phyloP scores from a whole-genome alignment of 441 rosid genomes.

The Daphne laureola region DNA sequence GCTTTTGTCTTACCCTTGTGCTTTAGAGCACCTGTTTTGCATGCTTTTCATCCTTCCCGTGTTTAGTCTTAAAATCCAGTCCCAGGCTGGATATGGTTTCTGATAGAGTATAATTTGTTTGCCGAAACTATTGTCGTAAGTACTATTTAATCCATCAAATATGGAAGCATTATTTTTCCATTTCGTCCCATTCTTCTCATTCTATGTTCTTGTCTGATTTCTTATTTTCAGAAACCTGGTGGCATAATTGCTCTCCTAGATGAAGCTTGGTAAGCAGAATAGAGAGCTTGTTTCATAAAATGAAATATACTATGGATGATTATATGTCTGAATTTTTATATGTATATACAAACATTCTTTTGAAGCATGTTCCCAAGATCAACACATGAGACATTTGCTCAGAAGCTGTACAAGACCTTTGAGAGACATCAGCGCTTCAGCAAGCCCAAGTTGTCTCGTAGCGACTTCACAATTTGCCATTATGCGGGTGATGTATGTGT shows the following conservation, averaged over 20 bases:
- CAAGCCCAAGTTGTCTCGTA: conserved; percentile 91
- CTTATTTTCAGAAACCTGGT: conserved; percentile 89
- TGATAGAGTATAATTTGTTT: no score
- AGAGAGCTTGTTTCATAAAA: conserved; percentile 5
- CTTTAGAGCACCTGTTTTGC: no score
- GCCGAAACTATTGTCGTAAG: no score
- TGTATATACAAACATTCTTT: conserved; percentile 11
- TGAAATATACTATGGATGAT: conserved; percentile 9
- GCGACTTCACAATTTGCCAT: conserved; percentile 92
- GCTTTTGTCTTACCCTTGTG: no score
- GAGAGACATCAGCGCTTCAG: conserved; percentile 84
- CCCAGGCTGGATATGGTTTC: no score
- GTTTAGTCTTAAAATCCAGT: no score
- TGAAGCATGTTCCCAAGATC: conserved; percentile 96
- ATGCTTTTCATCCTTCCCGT: no score
- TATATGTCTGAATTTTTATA: conserved; percentile 25
- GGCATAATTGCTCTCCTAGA: conserved; percentile 98
- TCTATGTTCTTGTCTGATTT: conserved; percentile 3
- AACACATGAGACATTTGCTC: conserved; percentile 97
- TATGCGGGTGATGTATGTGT: conserved; percentile 95
- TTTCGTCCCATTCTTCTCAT: conserved; percentile 2
- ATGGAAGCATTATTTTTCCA: not conserved
- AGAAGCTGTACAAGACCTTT: conserved; percentile 94
- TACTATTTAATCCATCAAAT: no score
- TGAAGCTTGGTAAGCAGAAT: conserved; percentile 89